A percentile compares a stretch with the other conserved stretches of the same genome.
Conservation (phyloP, 2,329 filamentous ascomycete genomes). For the Hyphodiscus sp. region DNA sequence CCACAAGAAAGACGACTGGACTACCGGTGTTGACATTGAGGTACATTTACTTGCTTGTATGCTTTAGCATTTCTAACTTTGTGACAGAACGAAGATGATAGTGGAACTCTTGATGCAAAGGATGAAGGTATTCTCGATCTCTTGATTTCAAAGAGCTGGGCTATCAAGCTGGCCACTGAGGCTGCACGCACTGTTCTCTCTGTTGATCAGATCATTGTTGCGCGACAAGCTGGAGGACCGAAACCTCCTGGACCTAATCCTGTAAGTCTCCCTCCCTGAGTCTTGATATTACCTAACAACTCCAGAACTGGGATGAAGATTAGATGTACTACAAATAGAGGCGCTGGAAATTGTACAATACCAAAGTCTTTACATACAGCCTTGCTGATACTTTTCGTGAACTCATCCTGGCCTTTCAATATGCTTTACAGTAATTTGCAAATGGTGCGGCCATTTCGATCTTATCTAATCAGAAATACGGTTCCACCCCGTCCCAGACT, state of each 20-base stretch:
- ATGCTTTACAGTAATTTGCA: too few species aligned
- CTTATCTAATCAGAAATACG: too few species aligned
- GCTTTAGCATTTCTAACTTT: constrained; percentile 9
- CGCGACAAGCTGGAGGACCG: constrained; percentile 91
- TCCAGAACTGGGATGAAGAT: constrained; percentile 33
- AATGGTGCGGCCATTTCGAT: too few species aligned
- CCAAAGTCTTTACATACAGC: background rate
- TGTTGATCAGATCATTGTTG: constrained; percentile 98
- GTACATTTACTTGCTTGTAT: constrained; percentile 33
- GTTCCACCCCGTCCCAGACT: too few species aligned
- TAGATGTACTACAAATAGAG: constrained; percentile 25
- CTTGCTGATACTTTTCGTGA: too few species aligned
- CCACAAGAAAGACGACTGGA: constrained; percentile 80
- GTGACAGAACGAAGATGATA: constrained; percentile 63
- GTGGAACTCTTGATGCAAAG: constrained; percentile 77
- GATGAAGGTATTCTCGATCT: constrained; percentile 89
- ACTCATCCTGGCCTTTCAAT: too few species aligned
- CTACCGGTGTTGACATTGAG: constrained; percentile 90
- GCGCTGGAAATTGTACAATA: constrained; percentile 26
- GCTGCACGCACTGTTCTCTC: constrained; percentile 88
- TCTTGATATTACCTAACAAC: constrained; percentile 10
- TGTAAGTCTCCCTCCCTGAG: constrained; percentile 22
- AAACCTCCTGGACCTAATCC: constrained; percentile 95
- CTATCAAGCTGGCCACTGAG: constrained; percentile 94
- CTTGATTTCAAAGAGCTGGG: constrained; percentile 89